Percentiles rank a stretch among this genome's conserved stretches.
Evolutionary conservation across 2,329 filamentous ascomycete genomes (phyloP).

Genomic region (Pochonia chlamydosporia): DNA sequence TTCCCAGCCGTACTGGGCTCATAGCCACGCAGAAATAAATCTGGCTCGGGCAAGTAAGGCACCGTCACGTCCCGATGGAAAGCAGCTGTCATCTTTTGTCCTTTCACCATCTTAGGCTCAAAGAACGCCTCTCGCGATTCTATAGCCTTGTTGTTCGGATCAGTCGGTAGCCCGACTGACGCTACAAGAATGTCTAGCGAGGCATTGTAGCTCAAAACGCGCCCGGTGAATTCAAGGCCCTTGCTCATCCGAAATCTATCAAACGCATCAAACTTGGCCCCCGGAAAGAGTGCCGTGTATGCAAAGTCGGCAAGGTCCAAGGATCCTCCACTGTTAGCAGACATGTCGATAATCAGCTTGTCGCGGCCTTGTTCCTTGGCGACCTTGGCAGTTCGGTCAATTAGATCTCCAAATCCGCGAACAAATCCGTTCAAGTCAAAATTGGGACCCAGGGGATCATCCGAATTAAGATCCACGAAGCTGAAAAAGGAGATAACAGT

Average conservation of each 20-base stretch:
- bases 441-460: neutral
- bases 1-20: constrained; percentile 3
- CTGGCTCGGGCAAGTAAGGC: neutral
- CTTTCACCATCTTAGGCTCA: neutral
- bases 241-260: constrained; percentile 5
- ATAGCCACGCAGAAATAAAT: neutral
- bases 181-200: neutral
- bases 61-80: neutral
- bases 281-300: constrained; percentile 37
- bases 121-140: neutral
- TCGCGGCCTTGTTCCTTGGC: constrained; percentile 17
- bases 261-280: constrained; percentile 4
- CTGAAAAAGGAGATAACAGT: neutral
- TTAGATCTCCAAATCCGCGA: constrained; percentile 5
- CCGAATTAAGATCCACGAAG: neutral
- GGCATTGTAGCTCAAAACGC: neutral
- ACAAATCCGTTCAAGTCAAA: constrained; percentile 10
- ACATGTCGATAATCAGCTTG: constrained; percentile 59
- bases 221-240: constrained; percentile 2
- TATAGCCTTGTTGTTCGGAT: neutral
- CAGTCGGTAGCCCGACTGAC: neutral
- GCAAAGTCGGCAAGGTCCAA: constrained; percentile 39
- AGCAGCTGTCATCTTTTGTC: neutral
- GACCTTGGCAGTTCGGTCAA: constrained; percentile 28
- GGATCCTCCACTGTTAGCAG: constrained; percentile 53